Base-by-base conservation (phyloP, 768 basidiomycete species). In the Tremella fuciformis region DNA sequence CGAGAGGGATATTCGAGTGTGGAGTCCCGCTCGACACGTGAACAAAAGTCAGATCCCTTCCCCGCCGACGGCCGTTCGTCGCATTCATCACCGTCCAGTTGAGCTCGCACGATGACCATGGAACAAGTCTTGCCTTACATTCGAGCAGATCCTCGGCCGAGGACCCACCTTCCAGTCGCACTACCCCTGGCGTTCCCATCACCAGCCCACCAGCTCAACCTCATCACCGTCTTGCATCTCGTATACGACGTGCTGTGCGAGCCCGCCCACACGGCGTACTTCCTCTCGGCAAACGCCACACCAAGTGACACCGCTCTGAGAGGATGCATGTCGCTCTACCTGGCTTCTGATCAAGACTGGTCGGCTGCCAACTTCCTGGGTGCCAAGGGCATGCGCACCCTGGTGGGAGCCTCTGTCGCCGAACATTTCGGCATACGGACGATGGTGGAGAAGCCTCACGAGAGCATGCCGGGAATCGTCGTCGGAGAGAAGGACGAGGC, bases 181-280 rank as follows among this genome's bases (percentile, higher is more conserved):
- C 59, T 67, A 2, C 66, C 66, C 7, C 57, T 67, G 16, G 29
- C 66, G 13, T 61, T 67, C 52, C 63, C 66, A 6, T 41, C 66
- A 9, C 42, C 63, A 7, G 29, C 62, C 11, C 66, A 67, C 24
- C 37, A 39, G 13, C 46, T 64, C 59, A 67, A 67, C 48, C 26
- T 60, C n/a, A 51, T 67, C 39, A 55, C 63, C 13, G 42, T 57
- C 21, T 56, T 64, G 7, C 66, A 67, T 40, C 39, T 64, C 21
- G 52, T 59, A 6, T n/a, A 37, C 37, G 11, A 24, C n/a, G 41
- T 47, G 2, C 50, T 67, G 15, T 39, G 24, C 15, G 25, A 61
- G 18, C 59, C 62, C 16, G 15, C 39, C 11, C 59, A 67, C 47
- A 21, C 53, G 1, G 13, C 21, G 1, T 67, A 64, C 50, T 63